Base-by-base conservation (phyloP, 352 stramenopile genomes). In the Globisporangium splendens region DNA sequence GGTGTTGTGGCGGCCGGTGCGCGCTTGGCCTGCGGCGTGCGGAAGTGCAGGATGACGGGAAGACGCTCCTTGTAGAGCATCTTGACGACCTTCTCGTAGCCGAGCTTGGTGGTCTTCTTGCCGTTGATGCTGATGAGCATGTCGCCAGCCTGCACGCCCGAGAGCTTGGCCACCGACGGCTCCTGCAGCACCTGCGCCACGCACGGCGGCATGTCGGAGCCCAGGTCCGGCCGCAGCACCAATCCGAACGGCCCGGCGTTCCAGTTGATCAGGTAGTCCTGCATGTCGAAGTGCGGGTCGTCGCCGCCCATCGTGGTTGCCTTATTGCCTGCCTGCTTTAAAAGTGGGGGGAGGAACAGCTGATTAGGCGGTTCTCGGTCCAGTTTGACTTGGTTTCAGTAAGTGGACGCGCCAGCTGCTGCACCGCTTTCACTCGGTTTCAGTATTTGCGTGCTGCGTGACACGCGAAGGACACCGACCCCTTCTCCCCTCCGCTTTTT, bases 241-340 rank as follows among this genome's bases (percentile, higher is more conserved):
- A 93, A 69, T 42, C 83, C 83, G n/a, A 93, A 71, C 24, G 83
- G 83, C 0, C 83, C 83, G 13, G 78, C 75, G 62, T 93, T 88
- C 83, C 83, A 93, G 62, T 93, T 91, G 68, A 93, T 91, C 49
- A 90, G 79, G 70, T 89, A 93, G 59, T 93, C 83, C 61, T 86
- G 73, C 81, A 69, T 72, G 54, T 68, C 64, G 58, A 68, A 67
- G 61, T 59, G 51, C 35, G 51, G 44, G 51, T 55, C 44, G 46
- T 59, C 47, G 46, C 59, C 53, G 6, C 51, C 44, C 58, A 64
- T 64, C 15, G 39, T 4, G 39, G 35, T 41, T 41, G 35, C 35
- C n/a, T n/a, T n/a, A n/a, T n/a, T n/a, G n/a, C 7, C 35, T 41
- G 3, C 3, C 39, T 18, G 12, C 17, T 44, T n/a, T 44, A 1